Evolutionary conservation across 2,329 filamentous ascomycete species (phyloP).

Genomic region (Penicillium sp.): DNA sequence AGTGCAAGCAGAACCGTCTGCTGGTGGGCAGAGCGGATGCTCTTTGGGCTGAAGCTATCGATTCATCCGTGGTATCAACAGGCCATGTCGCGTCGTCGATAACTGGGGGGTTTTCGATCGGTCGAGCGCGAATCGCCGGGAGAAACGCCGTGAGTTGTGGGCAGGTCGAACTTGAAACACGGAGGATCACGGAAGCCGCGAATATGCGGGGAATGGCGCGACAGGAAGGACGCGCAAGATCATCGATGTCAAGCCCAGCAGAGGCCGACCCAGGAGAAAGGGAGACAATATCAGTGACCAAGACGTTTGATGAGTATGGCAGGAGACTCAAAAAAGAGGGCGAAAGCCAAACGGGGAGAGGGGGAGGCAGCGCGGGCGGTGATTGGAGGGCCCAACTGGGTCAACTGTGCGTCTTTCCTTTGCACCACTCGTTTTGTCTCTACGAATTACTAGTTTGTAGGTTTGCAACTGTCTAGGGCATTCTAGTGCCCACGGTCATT

Average conservation of each 20-base stretch:
- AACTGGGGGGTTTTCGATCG: conserved; percentile 6
- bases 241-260: conserved; percentile 21
- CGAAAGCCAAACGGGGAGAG: conserved; percentile 6
- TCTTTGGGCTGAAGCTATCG: conserved; percentile 38
- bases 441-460: background rate
- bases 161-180: conserved; percentile 4
- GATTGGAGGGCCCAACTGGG: conserved; percentile 23
- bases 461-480: background rate
- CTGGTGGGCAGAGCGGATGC: conserved; percentile 45
- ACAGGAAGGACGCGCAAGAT: conserved; percentile 24
- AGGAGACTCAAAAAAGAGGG: conserved; percentile 10
- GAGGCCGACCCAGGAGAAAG: conserved; percentile 12
- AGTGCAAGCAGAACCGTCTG: conserved; percentile 41
- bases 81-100: conserved; percentile 34
- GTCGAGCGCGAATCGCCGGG: background rate
- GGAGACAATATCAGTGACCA: conserved; percentile 1
- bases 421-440: background rate
- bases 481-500: background rate
- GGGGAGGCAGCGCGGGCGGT: conserved; percentile 15
- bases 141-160: background rate
- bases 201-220: conserved; percentile 27
- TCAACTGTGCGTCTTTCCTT: background rate
- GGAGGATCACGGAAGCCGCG: conserved; percentile 23
- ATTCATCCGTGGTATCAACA: conserved; percentile 43
- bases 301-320: conserved; percentile 1